These are phyloP conservation scores for Rosa lucieae DNA, from an alignment of 306 rosid species.

Conservation along the genomic window DNA sequence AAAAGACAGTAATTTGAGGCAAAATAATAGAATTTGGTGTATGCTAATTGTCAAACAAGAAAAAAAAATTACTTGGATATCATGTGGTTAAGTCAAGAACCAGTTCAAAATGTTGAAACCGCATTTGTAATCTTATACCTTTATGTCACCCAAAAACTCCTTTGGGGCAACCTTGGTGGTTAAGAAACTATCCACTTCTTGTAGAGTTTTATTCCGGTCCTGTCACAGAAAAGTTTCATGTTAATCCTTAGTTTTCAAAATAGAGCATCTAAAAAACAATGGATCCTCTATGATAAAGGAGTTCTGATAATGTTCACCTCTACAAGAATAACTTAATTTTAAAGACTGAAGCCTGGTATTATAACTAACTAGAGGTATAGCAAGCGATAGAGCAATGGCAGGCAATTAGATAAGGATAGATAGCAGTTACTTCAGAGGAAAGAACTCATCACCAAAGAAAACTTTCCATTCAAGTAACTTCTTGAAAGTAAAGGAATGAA, in stretches of 20 bases:
- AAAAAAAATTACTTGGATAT: not conserved
- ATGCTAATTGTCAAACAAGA: not conserved
- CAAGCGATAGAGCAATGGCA: not conserved
- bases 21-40: not conserved
- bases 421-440: not conserved
- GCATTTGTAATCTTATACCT: slow-evolving; percentile 40
- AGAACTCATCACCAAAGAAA: not conserved
- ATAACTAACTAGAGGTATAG: not conserved
- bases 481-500: not conserved
- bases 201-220: slow-evolving; percentile 76
- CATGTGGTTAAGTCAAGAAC: not conserved
- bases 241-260: not conserved
- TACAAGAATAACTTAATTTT: not conserved
- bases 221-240: slow-evolving; percentile 29
- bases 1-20: slow-evolving; percentile 14
- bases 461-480: not conserved
- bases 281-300: not conserved
- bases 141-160: slow-evolving; percentile 74
- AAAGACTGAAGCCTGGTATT: not conserved
- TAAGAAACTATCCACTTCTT: slow-evolving; percentile 74
- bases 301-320: not conserved
- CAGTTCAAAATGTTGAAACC: not conserved
- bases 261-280: not conserved
- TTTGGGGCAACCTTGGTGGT: slow-evolving; percentile 88
- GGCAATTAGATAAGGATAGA: not conserved